Evolutionary conservation across 345 rosid genomes (phyloP).

Genomic region (Brassica incana): DNA sequence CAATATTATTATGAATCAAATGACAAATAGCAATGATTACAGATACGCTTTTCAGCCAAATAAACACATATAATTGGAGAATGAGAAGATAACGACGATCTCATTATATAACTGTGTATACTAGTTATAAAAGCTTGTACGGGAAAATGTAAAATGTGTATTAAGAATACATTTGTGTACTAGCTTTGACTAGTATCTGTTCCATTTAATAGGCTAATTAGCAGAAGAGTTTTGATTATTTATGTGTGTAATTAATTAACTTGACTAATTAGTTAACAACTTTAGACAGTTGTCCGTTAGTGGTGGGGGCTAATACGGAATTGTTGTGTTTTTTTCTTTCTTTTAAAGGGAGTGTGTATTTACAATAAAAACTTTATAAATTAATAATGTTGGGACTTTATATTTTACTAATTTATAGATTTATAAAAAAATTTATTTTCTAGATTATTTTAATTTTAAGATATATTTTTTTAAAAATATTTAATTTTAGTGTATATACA

Average conservation of each 20-base stretch:
- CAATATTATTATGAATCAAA: not conserved
- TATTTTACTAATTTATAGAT: too few species aligned
- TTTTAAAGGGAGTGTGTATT: conserved; percentile 4
- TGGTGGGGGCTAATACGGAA: conserved; percentile 21
- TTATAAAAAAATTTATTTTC: too few species aligned
- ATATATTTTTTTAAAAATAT: too few species aligned
- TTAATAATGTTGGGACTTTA: too few species aligned
- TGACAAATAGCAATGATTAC: conserved; percentile 23
- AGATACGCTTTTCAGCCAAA: conserved; percentile 22
- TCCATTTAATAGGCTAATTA: conserved; percentile 9
- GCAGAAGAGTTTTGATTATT: not conserved
- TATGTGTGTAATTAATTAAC: conserved; percentile 16
- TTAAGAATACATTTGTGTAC: not conserved
- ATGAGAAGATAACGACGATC: conserved; percentile 28
- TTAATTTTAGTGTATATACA: too few species aligned
- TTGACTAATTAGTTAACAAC: conserved; percentile 14
- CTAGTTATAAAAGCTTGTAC: conserved; percentile 9
- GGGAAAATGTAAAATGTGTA: conserved; percentile 4
- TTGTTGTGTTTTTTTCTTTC: not conserved
- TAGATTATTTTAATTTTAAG: too few species aligned
- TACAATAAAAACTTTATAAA: not conserved
- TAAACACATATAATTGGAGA: conserved; percentile 23
- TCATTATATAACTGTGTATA: not conserved
- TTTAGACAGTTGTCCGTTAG: conserved; percentile 16
- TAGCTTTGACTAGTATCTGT: conserved; percentile 26